A percentile compares a stretch with the other conserved stretches of the same genome.
phyloP scores from a whole-genome alignment of 2,329 filamentous ascomycete species.

The Pleoardoris graminearum region DNA sequence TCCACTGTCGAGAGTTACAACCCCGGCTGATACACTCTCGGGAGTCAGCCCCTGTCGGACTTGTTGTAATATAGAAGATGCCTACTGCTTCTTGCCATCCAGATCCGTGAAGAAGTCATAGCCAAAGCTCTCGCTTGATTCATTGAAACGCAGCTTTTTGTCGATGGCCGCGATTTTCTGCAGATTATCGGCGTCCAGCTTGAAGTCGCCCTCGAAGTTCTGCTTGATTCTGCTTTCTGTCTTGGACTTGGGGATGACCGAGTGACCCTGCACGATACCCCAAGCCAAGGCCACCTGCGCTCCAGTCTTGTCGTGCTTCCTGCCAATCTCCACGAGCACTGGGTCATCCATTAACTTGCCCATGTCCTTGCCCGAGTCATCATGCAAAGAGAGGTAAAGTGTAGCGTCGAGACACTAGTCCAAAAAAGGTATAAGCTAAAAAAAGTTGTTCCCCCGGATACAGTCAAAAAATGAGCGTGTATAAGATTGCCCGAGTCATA shows the following conservation, averaged over 20 bases:
- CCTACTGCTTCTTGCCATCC: conserved; percentile 51
- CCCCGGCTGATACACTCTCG: no score
- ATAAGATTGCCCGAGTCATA: conserved; percentile 38
- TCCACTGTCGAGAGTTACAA: no score
- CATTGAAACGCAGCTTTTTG: conserved; percentile 66
- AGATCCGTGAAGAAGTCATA: conserved; percentile 63
- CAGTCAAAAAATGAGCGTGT: no score
- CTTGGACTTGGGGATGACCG: conserved; percentile 42
- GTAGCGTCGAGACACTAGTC: no score
- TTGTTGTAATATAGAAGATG: no score
- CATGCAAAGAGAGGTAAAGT: no score
- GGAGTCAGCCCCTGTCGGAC: no score
- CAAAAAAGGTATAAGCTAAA: no score
- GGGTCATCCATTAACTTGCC: conserved; percentile 50
- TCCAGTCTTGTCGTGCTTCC: conserved; percentile 68
- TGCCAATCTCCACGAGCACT: conserved; percentile 69
- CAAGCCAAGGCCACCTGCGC: conserved; percentile 86
- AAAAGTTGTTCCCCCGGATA: no score
- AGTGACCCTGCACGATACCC: conserved; percentile 68
- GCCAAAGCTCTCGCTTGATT: conserved; percentile 59
- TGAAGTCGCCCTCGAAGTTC: conserved; percentile 64
- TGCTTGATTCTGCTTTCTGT: conserved; percentile 34
- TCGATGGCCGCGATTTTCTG: conserved; percentile 62
- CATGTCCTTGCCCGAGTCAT: conserved; percentile 33
- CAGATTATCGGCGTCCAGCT: conserved; percentile 71